These are phyloP conservation scores for Meyerozyma guilliermondii DNA, from an alignment of 1,139 yeast genomes.

Conservation along the genomic window DNA sequence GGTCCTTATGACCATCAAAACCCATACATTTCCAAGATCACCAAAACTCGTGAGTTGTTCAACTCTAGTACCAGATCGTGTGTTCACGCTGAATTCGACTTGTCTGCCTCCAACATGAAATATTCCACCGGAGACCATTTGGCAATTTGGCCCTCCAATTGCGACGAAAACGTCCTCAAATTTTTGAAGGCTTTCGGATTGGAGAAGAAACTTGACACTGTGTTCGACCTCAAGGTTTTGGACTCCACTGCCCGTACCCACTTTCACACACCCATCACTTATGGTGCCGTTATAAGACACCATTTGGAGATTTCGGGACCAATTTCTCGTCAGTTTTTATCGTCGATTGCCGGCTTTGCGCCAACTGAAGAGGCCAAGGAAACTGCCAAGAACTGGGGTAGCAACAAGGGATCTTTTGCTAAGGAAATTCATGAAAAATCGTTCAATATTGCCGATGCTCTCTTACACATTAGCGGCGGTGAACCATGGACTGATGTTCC, in stretches of 20 bases:
- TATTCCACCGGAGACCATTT: constrained; percentile 95
- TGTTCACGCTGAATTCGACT: constrained; percentile 85
- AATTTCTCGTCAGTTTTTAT: constrained; percentile 82
- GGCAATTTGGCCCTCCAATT: constrained; percentile 91
- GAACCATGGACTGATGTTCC: constrained; percentile 72
- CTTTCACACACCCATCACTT: constrained; percentile 88
- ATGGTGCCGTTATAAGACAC: constrained; percentile 80
- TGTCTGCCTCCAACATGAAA: constrained; percentile 67
- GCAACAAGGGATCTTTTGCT: constrained; percentile 67
- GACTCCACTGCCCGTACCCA: constrained; percentile 73
- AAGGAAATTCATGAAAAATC: constrained; percentile 53
- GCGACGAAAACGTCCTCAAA: constrained; percentile 64
- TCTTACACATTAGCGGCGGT: constrained; percentile 58
- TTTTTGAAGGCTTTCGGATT: constrained; percentile 66
- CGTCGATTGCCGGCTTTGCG: constrained; percentile 77
- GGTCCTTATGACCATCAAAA: constrained; percentile 85
- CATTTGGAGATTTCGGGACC: constrained; percentile 91
- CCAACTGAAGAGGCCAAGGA: constrained; percentile 60
- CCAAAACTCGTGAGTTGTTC: constrained; percentile 65
- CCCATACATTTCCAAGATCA: constrained; percentile 76
- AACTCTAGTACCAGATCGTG: constrained; percentile 65
- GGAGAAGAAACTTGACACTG: constrained; percentile 44
- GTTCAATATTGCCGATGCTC: constrained; percentile 73
- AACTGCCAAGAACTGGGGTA: constrained; percentile 50
- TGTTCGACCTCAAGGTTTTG: constrained; percentile 61